Base-by-base conservation (phyloP, 78 protist genomes). In the Dictyostelium firmibasis region DNA sequence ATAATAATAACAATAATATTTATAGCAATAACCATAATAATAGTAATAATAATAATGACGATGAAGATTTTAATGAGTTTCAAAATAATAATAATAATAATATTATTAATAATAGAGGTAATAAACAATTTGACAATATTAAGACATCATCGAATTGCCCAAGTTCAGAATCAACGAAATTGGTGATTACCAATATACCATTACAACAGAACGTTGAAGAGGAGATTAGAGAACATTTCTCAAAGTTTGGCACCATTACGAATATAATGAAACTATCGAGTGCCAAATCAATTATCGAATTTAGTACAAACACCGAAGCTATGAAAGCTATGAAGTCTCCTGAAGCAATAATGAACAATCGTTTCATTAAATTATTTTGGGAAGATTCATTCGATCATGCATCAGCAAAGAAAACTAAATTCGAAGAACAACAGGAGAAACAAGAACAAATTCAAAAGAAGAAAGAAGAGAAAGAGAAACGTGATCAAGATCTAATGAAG, bases 301-400 rank as follows among this genome's bases (percentile, higher is more conserved):
- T 89, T 29, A 6, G 70, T 6, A 89, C 7, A 10, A 89, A 89
- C 38, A 31, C 33, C 8, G 94, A 89, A 18, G 86, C 87, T 18
- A 47, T 53, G 14, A 89, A 89, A 53, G 94, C 94, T 44, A 89
- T 89, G 94, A 89, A 89, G 38, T 79, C 94, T 23, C 94, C 94
- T 18, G 94, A 89, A 25, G 94, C 94, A 31, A 89, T 89, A 43
- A 89, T 89, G 94, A 89, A 89, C 29, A 89, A 89, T 69, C 67
- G 94, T 18, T 89, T 89, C 72, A 89, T 89, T 14, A 89, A 89
- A 69, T 50, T 89, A 47, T 89, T 89, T 69, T 89, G 94, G 94
- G 67, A 81, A 2, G 85, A 89, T 23, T 20, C 72, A 4, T 81
- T 35, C 18, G 84, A 78, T 64, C 33, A n/a, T 27, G 35, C 75